Evolutionary conservation across 768 basidiomycete genomes (phyloP), one percentile per base, ranked within the genome.

Genomic region (Wakefieldia striispora): DNA sequence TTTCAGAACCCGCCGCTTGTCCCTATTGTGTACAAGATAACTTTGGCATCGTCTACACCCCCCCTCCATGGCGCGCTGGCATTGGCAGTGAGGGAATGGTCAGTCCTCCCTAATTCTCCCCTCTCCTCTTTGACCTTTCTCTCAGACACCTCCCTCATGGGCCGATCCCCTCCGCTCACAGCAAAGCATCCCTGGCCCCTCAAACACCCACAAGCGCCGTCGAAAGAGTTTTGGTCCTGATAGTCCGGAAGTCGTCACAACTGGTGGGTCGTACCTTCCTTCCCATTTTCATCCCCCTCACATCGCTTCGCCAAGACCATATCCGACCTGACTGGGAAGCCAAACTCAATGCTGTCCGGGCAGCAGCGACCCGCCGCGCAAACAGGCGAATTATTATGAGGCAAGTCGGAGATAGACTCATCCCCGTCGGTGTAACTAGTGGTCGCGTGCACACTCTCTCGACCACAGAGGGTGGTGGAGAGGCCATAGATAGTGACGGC

Each of bases 261-360:
- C 83, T 51, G 93, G 93, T 91, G 51, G 54, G 80, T 68, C 31
- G 8, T 27, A 53, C 36, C 34, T 50, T 27, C 14, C 36, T n/a
- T 16, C 35, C 34, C 35, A 31, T 29, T 23, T 41, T 55, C 48
- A 39, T 48, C 34, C 41, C 27, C 51, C 47, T 55, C 45, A 49
- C 58, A 40, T 6, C 27, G 2, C 39, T 7, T 51, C 26, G 48
- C 50, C 17, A 45, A 95, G 97, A 99, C 73, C 87, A 93, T 70
- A 94, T 98, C 51, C 88, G 94, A 45, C 95, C 97, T 1, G 95
- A 98, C 67, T 98, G 97, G 97, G 95, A 98, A 73, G 81, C 86
- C 37, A 97, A 98, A 69, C 72, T 98, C 34, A 93, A 91, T 40
- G 86, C 93, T 33, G 92, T 98, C 38, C 87, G 90, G 50, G 95